These are phyloP conservation scores for Nepenthes alata DNA, from an alignment of 179 eudicot species.

Conservation along the genomic window DNA sequence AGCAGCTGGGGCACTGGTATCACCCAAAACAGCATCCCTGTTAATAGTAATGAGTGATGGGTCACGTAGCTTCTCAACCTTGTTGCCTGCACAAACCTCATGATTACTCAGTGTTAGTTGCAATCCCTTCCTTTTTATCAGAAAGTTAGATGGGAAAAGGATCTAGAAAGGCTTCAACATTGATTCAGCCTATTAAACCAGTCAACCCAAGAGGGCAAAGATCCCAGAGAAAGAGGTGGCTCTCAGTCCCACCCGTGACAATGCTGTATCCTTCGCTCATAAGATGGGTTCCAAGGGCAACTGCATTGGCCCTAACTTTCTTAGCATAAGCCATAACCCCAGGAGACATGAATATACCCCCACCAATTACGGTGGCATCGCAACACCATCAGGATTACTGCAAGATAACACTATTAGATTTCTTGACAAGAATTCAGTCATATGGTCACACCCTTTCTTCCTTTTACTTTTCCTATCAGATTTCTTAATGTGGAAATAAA, in stretches of 20 bases:
- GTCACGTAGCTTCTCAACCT: conserved; percentile 97
- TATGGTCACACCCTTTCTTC: too few species aligned
- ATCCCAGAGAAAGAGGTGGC: conserved; percentile 93
- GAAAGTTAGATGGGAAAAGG: too few species aligned
- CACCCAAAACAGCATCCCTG: conserved; percentile 97
- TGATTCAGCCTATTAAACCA: conserved; percentile 20
- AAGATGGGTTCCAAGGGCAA: conserved; percentile 70
- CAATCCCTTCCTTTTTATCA: too few species aligned
- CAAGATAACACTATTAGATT: too few species aligned
- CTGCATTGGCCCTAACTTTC: conserved; percentile 90
- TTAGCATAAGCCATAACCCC: conserved; percentile 89
- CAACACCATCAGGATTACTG: too few species aligned
- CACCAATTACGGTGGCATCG: too few species aligned
- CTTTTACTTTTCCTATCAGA: too few species aligned
- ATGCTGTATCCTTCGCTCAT: conserved; percentile 76
- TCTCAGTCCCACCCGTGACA: conserved; percentile 87
- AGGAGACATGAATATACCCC: conserved; percentile 22
- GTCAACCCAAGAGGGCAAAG: conserved; percentile 97
- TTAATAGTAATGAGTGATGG: conserved; percentile 88
- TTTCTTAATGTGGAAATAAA: too few species aligned
- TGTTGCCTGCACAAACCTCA: conserved; percentile 54
- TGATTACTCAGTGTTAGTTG: not conserved
- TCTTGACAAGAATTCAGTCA: too few species aligned
- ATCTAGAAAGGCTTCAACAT: too few species aligned
- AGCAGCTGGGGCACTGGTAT: conserved; percentile 90